A percentile compares a stretch with the other conserved stretches of the same genome.
phyloP scores from a whole-genome alignment of 2,329 filamentous ascomycete genomes.

The Ascochyta clinopodiicola region DNA sequence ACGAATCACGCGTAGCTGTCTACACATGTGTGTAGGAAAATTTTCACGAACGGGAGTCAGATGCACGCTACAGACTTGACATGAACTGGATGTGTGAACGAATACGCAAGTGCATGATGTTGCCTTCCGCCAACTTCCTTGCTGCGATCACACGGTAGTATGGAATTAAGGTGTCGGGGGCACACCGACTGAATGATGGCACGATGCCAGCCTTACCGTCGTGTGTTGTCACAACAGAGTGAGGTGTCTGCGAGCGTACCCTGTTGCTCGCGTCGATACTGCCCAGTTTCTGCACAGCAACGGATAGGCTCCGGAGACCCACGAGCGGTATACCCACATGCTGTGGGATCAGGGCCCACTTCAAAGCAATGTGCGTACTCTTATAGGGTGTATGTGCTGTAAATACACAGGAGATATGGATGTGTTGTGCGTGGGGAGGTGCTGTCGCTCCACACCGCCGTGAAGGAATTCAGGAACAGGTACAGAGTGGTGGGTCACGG shows the following conservation, averaged over 20 bases:
- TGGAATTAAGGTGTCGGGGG: constrained; percentile 9
- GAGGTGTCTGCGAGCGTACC: constrained; percentile 16
- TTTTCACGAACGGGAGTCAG: constrained; percentile 24
- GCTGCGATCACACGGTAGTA: constrained; percentile 15
- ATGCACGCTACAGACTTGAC: constrained; percentile 17
- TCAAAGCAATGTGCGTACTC: constrained; percentile 14
- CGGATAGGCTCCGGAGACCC: constrained; percentile 24
- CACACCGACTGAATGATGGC: constrained; percentile 18
- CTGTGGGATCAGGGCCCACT: constrained; percentile 14
- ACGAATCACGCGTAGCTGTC: constrained; percentile 16
- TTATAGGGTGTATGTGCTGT: constrained; percentile 27
- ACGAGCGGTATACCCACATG: constrained; percentile 27
- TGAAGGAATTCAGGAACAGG: constrained; percentile 33
- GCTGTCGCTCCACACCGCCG: constrained; percentile 41
- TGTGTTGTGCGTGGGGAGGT: constrained; percentile 36
- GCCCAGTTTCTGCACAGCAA: constrained; percentile 26
- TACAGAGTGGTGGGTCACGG: constrained; percentile 34
- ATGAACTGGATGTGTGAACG: constrained; percentile 12
- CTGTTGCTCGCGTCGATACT: constrained; percentile 8
- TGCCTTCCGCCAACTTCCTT: constrained; percentile 9
- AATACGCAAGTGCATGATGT: constrained; percentile 1
- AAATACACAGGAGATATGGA: constrained; percentile 8
- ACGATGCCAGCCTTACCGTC: constrained; percentile 5
- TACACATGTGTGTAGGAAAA: constrained; percentile 27
- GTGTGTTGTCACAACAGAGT: constrained; percentile 16